phyloP scores from a whole-genome alignment of 1,284 basidiomycete species.

The Tylopilus orsonianus region DNA sequence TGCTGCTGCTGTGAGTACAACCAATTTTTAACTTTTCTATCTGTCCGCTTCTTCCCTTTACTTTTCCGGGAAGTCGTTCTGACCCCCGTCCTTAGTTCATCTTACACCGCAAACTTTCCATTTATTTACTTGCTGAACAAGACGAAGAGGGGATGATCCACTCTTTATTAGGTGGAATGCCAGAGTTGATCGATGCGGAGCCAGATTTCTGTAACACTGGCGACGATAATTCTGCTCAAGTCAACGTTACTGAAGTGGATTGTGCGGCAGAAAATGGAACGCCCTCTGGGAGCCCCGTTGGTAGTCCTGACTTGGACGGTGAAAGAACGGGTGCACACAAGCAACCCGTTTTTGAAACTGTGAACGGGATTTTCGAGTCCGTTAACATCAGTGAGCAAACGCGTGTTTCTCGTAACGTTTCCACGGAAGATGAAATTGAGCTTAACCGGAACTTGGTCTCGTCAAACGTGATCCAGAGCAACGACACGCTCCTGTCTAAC shows the following conservation, averaged over 20 bases:
- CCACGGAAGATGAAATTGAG: not conserved
- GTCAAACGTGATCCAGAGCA: not conserved
- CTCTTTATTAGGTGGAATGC: slow-evolving; percentile 72
- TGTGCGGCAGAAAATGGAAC: slow-evolving; percentile 1
- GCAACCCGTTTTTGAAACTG: not conserved
- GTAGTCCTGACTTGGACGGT: not conserved
- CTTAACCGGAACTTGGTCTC: not conserved
- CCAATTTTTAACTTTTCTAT: not conserved
- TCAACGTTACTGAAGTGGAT: not conserved
- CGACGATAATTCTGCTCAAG: not conserved
- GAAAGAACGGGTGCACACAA: not conserved
- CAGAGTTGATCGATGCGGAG: slow-evolving; percentile 56
- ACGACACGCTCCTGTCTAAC: not conserved
- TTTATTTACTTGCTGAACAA: slow-evolving; percentile 53
- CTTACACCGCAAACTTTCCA: slow-evolving; percentile 60
- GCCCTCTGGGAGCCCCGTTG: not conserved
- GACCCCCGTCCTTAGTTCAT: slow-evolving; percentile 47
- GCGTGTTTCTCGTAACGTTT: not conserved
- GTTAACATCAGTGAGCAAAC: not conserved
- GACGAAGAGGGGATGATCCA: slow-evolving; percentile 85
- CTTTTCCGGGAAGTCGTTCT: slow-evolving; percentile 1
- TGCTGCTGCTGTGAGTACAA: slow-evolving; percentile 66
- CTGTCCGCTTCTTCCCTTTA: not conserved
- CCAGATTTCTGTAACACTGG: slow-evolving; percentile 19
- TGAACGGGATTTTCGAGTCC: not conserved